Base-by-base conservation (phyloP, 2,329 filamentous ascomycete genomes). In the Clonostachys byssicola region DNA sequence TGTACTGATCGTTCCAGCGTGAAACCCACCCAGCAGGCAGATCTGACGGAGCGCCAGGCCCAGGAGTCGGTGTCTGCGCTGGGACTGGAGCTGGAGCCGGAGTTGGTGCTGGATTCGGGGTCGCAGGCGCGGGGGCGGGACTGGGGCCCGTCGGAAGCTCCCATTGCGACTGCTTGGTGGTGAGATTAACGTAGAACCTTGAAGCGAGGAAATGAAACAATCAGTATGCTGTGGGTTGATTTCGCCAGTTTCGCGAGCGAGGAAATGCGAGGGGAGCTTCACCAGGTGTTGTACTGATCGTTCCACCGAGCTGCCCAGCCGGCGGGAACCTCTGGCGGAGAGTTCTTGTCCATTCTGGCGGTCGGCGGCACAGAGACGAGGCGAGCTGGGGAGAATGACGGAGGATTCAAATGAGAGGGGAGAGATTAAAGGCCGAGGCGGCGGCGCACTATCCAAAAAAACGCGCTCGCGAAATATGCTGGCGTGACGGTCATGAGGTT, bases 141-240 rank as follows among this genome's bases (percentile, higher is more conserved):
- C 23, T 81, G 40, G 88, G 85, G 46, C 77, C 76, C 36, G 83
- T 89, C 16, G 91, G 91, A 56, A 82, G 86, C 6, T 95, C 88
- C 92, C 92, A 96, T 77, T 92, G 88, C 6, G 92, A 95, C 62
- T 87, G 78, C 60, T 94, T 94, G 54, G 91, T 96, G 66, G 85
- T 81, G 51, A 88, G 81, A 71, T 96, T 94, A 51, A 96, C 88
- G 71, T 88, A 96, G 79, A 94, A 96, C 86, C 86, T 90, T 52
- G 9, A 34, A 34, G 20, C 6, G 17, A n/a, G n/a, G 70, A 55
- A 61, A 83, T 17, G 17, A 42, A 10, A 30, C 23, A 30, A 30
- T 30, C 23, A 30, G 23, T 30, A 30, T 30, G 23, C 23, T 30
- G 23, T 30, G 23, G 10, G 23, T 9, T 9, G 23, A 4, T 8